Conservation (phyloP, 139 green algal species). For the Haematococcus lacustris region DNA sequence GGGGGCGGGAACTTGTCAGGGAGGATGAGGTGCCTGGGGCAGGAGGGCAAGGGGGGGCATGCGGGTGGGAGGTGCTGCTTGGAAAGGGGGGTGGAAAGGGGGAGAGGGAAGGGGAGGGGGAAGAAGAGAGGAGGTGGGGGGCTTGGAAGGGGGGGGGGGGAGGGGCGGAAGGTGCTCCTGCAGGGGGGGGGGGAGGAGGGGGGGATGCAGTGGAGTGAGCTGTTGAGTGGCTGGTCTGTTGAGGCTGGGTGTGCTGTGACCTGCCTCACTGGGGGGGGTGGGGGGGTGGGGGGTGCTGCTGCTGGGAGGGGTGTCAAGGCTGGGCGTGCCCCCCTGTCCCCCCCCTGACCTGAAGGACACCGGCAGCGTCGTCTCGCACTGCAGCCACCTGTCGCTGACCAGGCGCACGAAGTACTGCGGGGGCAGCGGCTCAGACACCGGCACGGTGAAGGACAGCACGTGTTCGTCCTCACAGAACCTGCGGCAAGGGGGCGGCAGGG, state of each 20-base stretch:
- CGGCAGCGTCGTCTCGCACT: constrained; percentile 79
- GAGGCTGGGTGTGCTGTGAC: no score
- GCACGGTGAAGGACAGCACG: constrained; percentile 86
- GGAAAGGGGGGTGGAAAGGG: neutral
- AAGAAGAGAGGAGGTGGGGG: neutral
- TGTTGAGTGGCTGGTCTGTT: no score
- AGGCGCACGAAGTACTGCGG: constrained; percentile 94
- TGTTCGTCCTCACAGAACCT: constrained; percentile 73
- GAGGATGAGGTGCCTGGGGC: constrained; percentile 90
- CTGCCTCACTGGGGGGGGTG: no score
- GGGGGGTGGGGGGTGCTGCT: no score
- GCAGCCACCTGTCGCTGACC: constrained; percentile 71
- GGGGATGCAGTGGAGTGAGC: no score
- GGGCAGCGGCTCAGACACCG: constrained; percentile 88
- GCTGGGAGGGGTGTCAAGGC: no score
- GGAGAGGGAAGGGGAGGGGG: neutral
- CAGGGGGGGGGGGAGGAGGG: no score
- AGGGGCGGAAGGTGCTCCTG: neutral
- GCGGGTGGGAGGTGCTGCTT: neutral
- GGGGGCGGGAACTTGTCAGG: constrained; percentile 91
- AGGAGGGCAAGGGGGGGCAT: constrained; percentile 49
- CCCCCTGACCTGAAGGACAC: constrained; percentile 74
- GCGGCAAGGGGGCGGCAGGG: neutral
- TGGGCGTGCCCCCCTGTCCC: no score
- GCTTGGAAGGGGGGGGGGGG: neutral